Base-by-base conservation (phyloP, 176 grass and related monocot species). In the Carex littledalei region DNA sequence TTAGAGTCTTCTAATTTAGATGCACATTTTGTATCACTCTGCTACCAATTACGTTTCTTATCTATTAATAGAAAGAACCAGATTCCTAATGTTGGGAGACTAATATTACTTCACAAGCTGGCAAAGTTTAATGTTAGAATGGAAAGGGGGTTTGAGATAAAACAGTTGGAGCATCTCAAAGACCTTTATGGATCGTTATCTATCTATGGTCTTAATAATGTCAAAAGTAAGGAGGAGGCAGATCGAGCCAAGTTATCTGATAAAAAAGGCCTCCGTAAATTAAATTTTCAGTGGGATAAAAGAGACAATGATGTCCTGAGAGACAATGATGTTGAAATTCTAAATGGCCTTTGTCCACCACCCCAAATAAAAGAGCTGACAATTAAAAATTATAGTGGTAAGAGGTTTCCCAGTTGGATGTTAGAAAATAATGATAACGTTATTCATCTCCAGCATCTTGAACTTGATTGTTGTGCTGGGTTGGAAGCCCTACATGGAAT, bases 21-120 rank as follows among this genome's bases (percentile, higher is more conserved):
- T 2, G 0, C 63, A 45, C 0, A 29, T 1, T 53, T 7, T 86
- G 8, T 7, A 20, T 62, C 18, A 62, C n/a, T 62, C 18, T n/a
- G 32, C 8, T 69, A 87, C 64, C 79, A 84, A 71, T 50, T 92
- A 3, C 81, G 84, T 61, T 18, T 32, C 4, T 20, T 88, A 85
- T 20, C 11, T 22, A 49, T 8, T 61, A 1, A 1, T 0, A 7
- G 0, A 0, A 13, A 26, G 24, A 26, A 26, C 3, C 20, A 24
- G 43, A 26, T 74, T 22, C 45, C 70, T 3, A 0, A 89, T 14
- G 24, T 91, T 32, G 3, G 77, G 13, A 80, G 77, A 4, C 70
- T 74, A 50, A 47, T 49, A 73, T 59, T 8, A 18, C 85, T 89
- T 43, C 60, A 21, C 3, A 2, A 39, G 4, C 6, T 85, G 5